Conservation (phyloP, 345 rosid species). For the Brassica carinata region DNA sequence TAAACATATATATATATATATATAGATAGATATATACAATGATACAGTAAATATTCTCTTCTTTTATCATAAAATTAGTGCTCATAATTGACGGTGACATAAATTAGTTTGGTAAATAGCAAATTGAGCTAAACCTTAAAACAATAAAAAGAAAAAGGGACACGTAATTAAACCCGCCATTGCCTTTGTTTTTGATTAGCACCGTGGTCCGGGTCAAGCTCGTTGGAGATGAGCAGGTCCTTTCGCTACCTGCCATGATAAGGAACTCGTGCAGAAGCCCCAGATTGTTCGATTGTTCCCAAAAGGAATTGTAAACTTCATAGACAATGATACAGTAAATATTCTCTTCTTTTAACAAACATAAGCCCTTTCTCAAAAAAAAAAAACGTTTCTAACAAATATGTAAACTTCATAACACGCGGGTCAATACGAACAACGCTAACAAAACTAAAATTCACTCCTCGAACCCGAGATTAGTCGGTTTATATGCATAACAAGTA, state of each 20-base stretch:
- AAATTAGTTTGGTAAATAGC: conserved; percentile 1
- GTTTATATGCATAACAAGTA: background rate
- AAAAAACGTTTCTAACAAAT: background rate
- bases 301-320: background rate
- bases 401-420: background rate
- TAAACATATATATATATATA: background rate
- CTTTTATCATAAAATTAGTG: background rate
- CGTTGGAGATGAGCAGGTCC: conserved; percentile 2
- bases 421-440: background rate
- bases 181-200: background rate
- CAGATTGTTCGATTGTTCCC: background rate
- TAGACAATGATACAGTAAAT: no score
- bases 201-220: background rate
- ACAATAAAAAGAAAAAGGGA: background rate
- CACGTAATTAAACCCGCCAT: background rate
- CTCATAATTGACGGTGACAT: background rate
- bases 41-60: background rate
- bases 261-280: background rate
- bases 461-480: background rate
- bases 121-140: background rate
- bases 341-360: no score
- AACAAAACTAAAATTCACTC: background rate
- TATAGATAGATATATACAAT: background rate
- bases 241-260: background rate
- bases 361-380: no score